Conservation (phyloP, 148 eudicot genomes). For the Rhododendron simsii region DNA sequence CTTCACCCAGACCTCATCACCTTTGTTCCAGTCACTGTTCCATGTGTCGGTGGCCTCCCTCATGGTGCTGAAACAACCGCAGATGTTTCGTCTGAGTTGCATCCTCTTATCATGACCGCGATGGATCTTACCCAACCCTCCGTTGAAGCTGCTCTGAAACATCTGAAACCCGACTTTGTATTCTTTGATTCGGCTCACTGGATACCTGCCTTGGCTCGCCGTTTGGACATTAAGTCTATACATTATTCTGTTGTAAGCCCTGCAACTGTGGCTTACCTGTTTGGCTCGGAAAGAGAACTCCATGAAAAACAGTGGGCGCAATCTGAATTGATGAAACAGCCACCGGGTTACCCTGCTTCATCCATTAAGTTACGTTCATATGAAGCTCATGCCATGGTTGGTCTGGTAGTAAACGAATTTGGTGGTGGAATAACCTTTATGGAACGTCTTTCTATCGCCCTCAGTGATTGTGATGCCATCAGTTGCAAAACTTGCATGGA, state of each 20-base stretch:
- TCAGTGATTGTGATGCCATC: slow-evolving; percentile 17
- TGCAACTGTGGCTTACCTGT: slow-evolving; percentile 26
- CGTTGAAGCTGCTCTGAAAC: slow-evolving; percentile 22
- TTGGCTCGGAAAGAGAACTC: slow-evolving; percentile 17
- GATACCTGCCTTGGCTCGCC: slow-evolving; percentile 40
- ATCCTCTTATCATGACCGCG: slow-evolving; percentile 35
- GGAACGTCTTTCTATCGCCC: not conserved
- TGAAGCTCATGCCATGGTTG: not conserved
- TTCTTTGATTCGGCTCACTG: slow-evolving; percentile 48
- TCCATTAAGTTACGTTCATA: slow-evolving; percentile 15
- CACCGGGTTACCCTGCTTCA: slow-evolving; percentile 32
- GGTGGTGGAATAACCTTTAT: not conserved
- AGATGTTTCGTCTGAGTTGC: slow-evolving; percentile 34
- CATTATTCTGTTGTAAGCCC: slow-evolving; percentile 24
- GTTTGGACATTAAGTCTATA: slow-evolving; percentile 26
- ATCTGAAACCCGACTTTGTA: slow-evolving; percentile 35
- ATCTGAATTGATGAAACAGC: slow-evolving; percentile 22
- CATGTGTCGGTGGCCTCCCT: slow-evolving; percentile 41
- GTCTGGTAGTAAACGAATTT: not conserved
- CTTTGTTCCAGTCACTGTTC: slow-evolving; percentile 40
- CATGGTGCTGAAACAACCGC: slow-evolving; percentile 41
- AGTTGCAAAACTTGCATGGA: slow-evolving; percentile 25
- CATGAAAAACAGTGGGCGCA: not conserved
- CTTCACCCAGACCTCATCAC: slow-evolving; percentile 40
- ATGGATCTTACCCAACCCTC: slow-evolving; percentile 38